Percentiles rank a stretch among this genome's conserved stretches.
phyloP scores from a whole-genome alignment of 805 yeast genomes.

The Hanseniaspora singularis region DNA sequence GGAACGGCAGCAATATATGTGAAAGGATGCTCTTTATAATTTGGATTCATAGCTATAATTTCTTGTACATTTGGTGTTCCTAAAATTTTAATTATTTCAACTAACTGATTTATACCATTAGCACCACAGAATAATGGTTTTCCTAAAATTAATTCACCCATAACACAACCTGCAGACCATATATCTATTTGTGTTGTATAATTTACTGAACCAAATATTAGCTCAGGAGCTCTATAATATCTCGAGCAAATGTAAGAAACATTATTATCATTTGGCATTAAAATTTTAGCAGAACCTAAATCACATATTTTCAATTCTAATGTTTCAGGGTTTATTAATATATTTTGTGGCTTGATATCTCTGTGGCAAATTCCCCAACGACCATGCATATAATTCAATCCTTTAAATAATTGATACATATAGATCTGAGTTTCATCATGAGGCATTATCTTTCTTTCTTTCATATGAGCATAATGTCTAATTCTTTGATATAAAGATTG shows the following conservation, averaged over 20 bases:
- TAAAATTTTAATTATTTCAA: conserved; percentile 86
- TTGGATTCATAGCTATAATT: conserved; percentile 88
- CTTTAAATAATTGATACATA: conserved; percentile 64
- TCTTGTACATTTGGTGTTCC: conserved; percentile 94
- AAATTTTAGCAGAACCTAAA: conserved; percentile 87
- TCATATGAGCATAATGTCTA: conserved; percentile 61
- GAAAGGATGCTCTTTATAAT: conserved; percentile 92
- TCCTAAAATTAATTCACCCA: conserved; percentile 91
- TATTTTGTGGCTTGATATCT: conserved; percentile 88
- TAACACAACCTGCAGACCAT: conserved; percentile 97
- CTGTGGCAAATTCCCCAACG: conserved; percentile 76
- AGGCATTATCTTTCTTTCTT: conserved; percentile 65
- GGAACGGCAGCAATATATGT: conserved; percentile 79
- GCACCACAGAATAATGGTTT: conserved; percentile 98
- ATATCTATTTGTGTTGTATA: conserved; percentile 93
- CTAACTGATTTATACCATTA: conserved; percentile 92
- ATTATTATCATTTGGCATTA: conserved; percentile 83
- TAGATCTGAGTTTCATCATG: conserved; percentile 75
- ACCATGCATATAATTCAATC: conserved; percentile 66
- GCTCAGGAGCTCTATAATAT: conserved; percentile 94
- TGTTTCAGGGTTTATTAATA: conserved; percentile 70
- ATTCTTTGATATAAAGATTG: conserved; percentile 87
- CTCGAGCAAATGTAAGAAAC: conserved; percentile 94
- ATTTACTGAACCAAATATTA: conserved; percentile 92
- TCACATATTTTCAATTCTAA: conserved; percentile 88